Evolutionary conservation across 176 grass and related monocot species (phyloP).

Genomic region (Bromus sterilis): DNA sequence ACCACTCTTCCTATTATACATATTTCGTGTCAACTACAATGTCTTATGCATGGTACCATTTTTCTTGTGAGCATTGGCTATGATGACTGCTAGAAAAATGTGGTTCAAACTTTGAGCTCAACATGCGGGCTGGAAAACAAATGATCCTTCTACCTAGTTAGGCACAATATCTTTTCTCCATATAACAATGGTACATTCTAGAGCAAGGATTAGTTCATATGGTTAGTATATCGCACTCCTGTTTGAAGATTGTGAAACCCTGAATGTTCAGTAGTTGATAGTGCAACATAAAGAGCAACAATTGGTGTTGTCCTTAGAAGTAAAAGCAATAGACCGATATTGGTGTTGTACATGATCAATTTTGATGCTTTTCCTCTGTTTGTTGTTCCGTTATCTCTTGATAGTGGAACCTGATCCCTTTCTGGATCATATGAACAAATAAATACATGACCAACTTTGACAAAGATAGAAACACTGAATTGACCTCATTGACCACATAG

Average conservation of each 20-base stretch:
- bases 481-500: not conserved
- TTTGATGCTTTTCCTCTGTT: no score
- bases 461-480: not conserved
- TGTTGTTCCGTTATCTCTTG: no score
- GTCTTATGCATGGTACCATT: slow-evolving; percentile 1
- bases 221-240: not conserved
- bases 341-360: not conserved
- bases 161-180: not conserved
- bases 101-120: not conserved
- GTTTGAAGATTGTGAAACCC: not conserved
- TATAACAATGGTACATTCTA: not conserved
- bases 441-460: no score
- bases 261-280: not conserved
- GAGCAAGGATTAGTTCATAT: not conserved
- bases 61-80: not conserved
- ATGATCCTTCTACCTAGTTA: not conserved
- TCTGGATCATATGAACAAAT: no score
- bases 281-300: not conserved
- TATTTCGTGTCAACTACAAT: slow-evolving; percentile 10
- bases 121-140: not conserved
- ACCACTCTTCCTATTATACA: slow-evolving; percentile 12
- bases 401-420: no score
- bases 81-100: not conserved
- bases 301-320: not conserved
- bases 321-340: not conserved